Evolutionary conservation across 2,329 filamentous ascomycete genomes (phyloP).

Genomic region (Neophaeococcomyces mojaviensis): DNA sequence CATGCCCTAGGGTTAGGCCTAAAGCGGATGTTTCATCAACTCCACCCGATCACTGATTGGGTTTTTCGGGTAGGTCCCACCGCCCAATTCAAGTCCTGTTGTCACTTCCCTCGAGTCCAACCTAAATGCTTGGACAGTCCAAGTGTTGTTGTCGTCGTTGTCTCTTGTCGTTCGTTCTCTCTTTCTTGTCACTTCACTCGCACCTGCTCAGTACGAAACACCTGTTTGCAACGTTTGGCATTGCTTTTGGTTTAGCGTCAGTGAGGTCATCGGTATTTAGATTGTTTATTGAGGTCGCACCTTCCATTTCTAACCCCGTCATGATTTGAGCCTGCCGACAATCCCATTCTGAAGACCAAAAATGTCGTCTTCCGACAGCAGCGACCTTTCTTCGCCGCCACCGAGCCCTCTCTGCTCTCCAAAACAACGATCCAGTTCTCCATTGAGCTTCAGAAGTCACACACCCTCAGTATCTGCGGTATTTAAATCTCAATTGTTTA

Average conservation of each 20-base stretch:
- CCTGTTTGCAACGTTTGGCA: no score
- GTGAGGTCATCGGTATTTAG: slow-evolving; percentile 28
- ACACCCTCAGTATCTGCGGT: slow-evolving; percentile 32
- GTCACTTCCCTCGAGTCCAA: slow-evolving; percentile 3
- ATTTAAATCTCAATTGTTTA: slow-evolving; percentile 29
- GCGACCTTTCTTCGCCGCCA: slow-evolving; percentile 17
- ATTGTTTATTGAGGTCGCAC: slow-evolving; percentile 4
- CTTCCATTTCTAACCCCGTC: slow-evolving; percentile 3
- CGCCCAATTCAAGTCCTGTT: neutral
- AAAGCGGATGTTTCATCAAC: slow-evolving; percentile 3
- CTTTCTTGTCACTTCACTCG: neutral
- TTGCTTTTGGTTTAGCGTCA: slow-evolving; percentile 3
- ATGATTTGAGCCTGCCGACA: slow-evolving; percentile 1
- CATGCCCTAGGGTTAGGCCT: neutral
- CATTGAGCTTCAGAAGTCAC: slow-evolving; percentile 47
- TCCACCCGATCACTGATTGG: neutral
- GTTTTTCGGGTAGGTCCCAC: neutral
- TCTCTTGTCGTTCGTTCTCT: neutral
- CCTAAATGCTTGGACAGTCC: neutral
- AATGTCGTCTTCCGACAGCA: slow-evolving; percentile 17
- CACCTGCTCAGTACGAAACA: neutral
- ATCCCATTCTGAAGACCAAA: slow-evolving; percentile 3
- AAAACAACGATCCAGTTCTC: slow-evolving; percentile 10
- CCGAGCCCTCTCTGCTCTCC: neutral
- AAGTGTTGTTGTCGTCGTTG: neutral